Evolutionary conservation across 805 yeast species (phyloP), one percentile per base, ranked within the genome.

Genomic region (Spathaspora gorwiae): DNA sequence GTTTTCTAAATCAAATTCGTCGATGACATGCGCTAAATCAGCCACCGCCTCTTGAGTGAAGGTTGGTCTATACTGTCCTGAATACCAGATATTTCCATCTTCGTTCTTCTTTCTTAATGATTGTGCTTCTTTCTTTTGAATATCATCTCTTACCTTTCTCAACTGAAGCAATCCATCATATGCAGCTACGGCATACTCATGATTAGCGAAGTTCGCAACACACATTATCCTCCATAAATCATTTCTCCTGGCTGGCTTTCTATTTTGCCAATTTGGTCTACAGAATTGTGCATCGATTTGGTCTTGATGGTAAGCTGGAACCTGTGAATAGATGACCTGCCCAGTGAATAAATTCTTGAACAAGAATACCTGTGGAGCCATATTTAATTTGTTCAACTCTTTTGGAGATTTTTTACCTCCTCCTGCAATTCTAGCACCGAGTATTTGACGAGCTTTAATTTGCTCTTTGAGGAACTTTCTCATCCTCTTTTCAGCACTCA

Each of bases 211-310:
- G 50, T 79, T 80, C 1, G 87, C 90, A 37, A 90, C 94, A 38
- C 94, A 87, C 87, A 92, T 79, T 43, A 90, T 77, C 55, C 92
- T 76, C 97, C 97, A 90, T 42, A 90, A 72, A 64, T 90, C 98
- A 55, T 83, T 76, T 68, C 98, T 81, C 54, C 81, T 73, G 34
- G 79, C 70, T 4, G 97, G 97, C 55, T 76, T 79, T 57, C 85
- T 75, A 71, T 90, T 89, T 60, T 87, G 85, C 95, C 96, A 87
- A 71, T 89, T 87, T 38, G 96, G 95, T 59, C 87, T 75, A 50
- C 75, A 76, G 62, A 86, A 88, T 68, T 84, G 94, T 50, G 68
- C 73, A 48, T 81, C 78, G 49, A 87, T 81, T 62, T 85, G 85
- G 36, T 73, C 66, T 53, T 67, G 75, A 50, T 76, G 78, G 67